Conservation (phyloP, 371 early-diverging fungal species). For the Mortierella sp. region DNA sequence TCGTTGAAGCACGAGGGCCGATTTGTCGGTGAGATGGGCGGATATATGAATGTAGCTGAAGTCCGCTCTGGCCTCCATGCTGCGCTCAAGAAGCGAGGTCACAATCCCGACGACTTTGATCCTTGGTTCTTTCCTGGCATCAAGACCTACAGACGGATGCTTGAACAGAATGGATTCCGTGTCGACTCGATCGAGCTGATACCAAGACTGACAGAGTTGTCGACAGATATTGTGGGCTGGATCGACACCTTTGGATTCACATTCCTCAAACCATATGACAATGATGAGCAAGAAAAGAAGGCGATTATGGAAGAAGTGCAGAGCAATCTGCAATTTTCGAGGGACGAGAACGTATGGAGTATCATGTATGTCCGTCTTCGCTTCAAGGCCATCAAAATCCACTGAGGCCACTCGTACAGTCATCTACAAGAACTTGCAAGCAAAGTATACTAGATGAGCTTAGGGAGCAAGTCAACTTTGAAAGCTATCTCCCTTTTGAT, state of each 20-base stretch:
- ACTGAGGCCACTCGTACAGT: too few relatives aligned
- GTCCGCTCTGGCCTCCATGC: slow-evolving; percentile 69
- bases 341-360: slow-evolving; percentile 68
- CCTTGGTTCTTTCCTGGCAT: slow-evolving; percentile 80
- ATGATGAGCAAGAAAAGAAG: slow-evolving; percentile 54
- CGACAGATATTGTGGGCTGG: slow-evolving; percentile 73
- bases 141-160: slow-evolving; percentile 60
- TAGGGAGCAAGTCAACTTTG: too few relatives aligned
- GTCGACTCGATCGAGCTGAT: slow-evolving; percentile 60
- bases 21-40: slow-evolving; percentile 67
- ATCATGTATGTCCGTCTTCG: slow-evolving; percentile 71
- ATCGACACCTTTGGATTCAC: slow-evolving; percentile 76
- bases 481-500: too few relatives aligned
- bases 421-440: too few relatives aligned
- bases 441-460: too few relatives aligned
- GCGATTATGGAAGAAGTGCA: slow-evolving; percentile 62
- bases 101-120: slow-evolving; percentile 61
- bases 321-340: slow-evolving; percentile 60
- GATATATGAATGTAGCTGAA: slow-evolving; percentile 41
- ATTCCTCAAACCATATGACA: slow-evolving; percentile 59
- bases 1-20: slow-evolving; percentile 68
- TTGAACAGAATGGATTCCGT: slow-evolving; percentile 69
- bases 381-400: slow-evolving; percentile 40
- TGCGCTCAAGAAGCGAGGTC: slow-evolving; percentile 67
- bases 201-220: slow-evolving; percentile 67